These are phyloP conservation scores for Spinacia oleracea DNA, from an alignment of 179 eudicot genomes.

Conservation along the genomic window DNA sequence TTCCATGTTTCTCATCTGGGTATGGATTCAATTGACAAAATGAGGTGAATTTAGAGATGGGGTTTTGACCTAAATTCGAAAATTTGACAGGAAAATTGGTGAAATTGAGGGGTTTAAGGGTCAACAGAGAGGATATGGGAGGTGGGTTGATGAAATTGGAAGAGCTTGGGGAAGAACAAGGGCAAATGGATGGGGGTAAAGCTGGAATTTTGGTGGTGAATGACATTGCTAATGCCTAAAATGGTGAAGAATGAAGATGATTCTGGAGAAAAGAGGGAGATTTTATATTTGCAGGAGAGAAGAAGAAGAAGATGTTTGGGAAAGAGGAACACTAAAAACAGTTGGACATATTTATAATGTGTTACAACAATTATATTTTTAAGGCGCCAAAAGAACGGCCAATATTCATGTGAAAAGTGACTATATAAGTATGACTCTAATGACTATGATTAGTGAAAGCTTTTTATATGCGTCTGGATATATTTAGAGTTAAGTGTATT, in stretches of 20 bases:
- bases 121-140: conserved; percentile 15
- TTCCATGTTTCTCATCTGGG: conserved; percentile 25
- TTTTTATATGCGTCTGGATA: too few relatives aligned
- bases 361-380: not conserved
- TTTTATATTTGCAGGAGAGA: not conserved
- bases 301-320: not conserved
- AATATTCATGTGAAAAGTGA: too few relatives aligned
- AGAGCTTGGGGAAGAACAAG: conserved; percentile 20
- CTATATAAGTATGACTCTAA: too few relatives aligned
- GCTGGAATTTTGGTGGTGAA: conserved; percentile 12
- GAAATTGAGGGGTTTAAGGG: conserved; percentile 19
- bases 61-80: conserved; percentile 1
- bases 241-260: not conserved
- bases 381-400: conserved; percentile 23
- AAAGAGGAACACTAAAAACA: not conserved
- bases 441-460: too few relatives aligned
- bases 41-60: not conserved
- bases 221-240: conserved; percentile 14
- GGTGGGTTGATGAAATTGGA: conserved; percentile 9
- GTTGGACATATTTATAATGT: not conserved
- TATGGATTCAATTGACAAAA: conserved; percentile 17
- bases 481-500: too few relatives aligned
- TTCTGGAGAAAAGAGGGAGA: not conserved
- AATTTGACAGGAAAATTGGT: conserved; percentile 6
- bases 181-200: conserved; percentile 10